A percentile compares a stretch with the other conserved stretches of the same genome.
phyloP scores from a whole-genome alignment of 208 protist genomes.

The Leishmania tarentolae region DNA sequence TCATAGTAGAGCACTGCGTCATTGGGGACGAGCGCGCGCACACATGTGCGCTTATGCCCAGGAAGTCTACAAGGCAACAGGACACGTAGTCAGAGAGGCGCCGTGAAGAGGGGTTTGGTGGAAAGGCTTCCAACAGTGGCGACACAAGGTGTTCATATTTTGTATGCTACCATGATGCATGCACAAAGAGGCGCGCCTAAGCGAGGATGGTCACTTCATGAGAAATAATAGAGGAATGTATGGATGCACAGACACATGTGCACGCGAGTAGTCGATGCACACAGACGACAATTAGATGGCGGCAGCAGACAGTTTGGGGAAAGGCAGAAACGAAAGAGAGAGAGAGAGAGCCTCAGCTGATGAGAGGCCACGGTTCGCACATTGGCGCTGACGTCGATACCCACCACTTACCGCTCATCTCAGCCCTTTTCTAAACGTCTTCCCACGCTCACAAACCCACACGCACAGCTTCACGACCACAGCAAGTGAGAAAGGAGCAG shows the following conservation, averaged over 20 bases:
- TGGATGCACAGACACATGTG: background rate
- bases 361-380: background rate
- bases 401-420: background rate
- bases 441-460: background rate
- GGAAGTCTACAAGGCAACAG: background rate
- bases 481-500: background rate
- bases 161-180: background rate
- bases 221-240: background rate
- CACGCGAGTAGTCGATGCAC: background rate
- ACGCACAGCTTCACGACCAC: background rate
- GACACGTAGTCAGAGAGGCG: background rate
- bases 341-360: background rate
- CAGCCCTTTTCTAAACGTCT: background rate
- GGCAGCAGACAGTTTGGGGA: background rate
- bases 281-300: background rate
- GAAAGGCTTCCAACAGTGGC: background rate
- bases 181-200: background rate
- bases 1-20: background rate
- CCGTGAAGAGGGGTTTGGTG: background rate
- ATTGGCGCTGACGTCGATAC: background rate
- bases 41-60: background rate
- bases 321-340: background rate
- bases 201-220: background rate
- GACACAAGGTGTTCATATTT: background rate
- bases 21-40: background rate